A percentile compares a stretch with the other conserved stretches of the same genome.
phyloP scores from a whole-genome alignment of 208 protist genomes.

The Lotmaria passim region DNA sequence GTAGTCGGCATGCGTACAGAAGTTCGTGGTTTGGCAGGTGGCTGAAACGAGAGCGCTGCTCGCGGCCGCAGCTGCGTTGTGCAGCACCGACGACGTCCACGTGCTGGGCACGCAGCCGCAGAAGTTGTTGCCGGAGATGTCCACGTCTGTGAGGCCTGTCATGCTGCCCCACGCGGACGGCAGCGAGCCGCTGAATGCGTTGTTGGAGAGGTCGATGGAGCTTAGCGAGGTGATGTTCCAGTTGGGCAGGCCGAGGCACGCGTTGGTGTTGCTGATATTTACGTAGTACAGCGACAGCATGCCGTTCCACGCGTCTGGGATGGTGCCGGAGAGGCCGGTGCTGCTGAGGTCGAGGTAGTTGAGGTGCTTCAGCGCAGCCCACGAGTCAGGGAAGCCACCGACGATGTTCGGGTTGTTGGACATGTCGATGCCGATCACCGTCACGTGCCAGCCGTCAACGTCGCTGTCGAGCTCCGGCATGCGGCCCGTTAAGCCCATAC shows the following conservation, averaged over 20 bases:
- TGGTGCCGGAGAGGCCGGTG: slow-evolving; percentile 12
- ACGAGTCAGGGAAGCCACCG: slow-evolving; percentile 10
- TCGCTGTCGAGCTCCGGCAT: slow-evolving; percentile 2
- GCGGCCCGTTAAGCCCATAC: slow-evolving; percentile 8
- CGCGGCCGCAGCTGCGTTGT: slow-evolving; percentile 19
- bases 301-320: slow-evolving; percentile 31
- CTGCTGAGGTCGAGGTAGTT: slow-evolving; percentile 25
- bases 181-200: slow-evolving; percentile 19
- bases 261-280: slow-evolving; percentile 9
- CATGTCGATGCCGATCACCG: slow-evolving; percentile 21
- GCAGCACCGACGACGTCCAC: slow-evolving; percentile 20
- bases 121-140: slow-evolving; percentile 27
- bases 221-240: slow-evolving; percentile 23
- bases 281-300: slow-evolving; percentile 20
- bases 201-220: slow-evolving; percentile 20
- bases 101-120: slow-evolving; percentile 13
- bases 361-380: slow-evolving; percentile 15
- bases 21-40: not conserved
- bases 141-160: slow-evolving; percentile 15
- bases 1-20: not conserved
- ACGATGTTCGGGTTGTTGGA: slow-evolving; percentile 20
- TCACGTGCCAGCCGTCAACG: slow-evolving; percentile 5
- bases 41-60: slow-evolving; percentile 1
- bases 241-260: slow-evolving; percentile 20
- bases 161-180: slow-evolving; percentile 16